Conservation (phyloP, 202 grass and related monocot genomes). For the Brachypodium distachyon region DNA sequence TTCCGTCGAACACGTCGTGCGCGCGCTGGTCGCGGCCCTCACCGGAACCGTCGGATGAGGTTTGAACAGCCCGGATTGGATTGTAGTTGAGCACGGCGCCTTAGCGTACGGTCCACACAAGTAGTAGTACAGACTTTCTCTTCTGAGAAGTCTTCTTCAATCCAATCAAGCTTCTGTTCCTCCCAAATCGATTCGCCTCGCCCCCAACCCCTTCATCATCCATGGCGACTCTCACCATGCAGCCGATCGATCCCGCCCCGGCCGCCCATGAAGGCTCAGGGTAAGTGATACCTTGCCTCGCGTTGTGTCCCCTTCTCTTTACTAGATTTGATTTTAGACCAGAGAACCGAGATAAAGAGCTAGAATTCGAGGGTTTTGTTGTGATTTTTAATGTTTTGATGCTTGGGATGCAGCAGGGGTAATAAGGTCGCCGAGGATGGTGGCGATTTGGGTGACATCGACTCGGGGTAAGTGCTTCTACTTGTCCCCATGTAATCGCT, state of each 20-base stretch:
- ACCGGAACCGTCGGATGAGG: not conserved
- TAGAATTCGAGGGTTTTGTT: not conserved
- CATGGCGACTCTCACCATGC: constrained; percentile 48
- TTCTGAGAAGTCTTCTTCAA: not conserved
- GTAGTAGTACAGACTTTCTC: not conserved
- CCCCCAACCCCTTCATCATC: not conserved
- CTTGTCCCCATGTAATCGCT: not conserved
- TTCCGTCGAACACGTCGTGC: not conserved
- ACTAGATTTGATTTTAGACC: not conserved
- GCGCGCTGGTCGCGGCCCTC: not conserved
- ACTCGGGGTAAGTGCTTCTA: constrained; percentile 13
- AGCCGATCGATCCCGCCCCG: not conserved
- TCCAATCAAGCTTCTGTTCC: not conserved
- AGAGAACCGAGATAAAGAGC: not conserved
- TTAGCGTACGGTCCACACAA: constrained; percentile 6
- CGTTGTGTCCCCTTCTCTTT: not conserved
- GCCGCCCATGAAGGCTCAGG: not conserved
- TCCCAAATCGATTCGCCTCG: not conserved
- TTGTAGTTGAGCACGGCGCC: not conserved
- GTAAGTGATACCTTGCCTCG: not conserved
- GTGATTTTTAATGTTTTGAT: constrained; percentile 12
- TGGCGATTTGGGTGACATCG: constrained; percentile 22
- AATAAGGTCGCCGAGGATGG: not conserved
- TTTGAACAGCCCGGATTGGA: not conserved
- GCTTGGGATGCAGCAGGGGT: not conserved